Evolutionary conservation across 768 basidiomycete genomes (phyloP).

Genomic region (Crepidotus variabilis): DNA sequence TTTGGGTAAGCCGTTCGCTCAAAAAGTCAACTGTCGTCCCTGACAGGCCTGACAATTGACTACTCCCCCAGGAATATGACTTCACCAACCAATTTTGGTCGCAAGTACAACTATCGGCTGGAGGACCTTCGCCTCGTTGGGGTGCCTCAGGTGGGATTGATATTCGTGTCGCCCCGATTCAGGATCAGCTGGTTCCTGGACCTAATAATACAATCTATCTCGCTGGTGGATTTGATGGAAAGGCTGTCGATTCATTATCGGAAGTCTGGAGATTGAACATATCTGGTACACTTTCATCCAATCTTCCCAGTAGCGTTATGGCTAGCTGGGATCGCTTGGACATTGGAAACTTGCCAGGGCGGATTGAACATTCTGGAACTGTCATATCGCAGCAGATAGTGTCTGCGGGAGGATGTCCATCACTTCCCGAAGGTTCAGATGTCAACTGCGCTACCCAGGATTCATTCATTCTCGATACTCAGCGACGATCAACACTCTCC

Average conservation of each 20-base stretch:
- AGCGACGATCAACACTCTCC: constrained; percentile 27
- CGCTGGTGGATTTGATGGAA: constrained; percentile 63
- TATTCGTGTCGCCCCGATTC: constrained; percentile 36
- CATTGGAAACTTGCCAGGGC: constrained; percentile 34
- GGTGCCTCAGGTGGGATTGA: constrained; percentile 77
- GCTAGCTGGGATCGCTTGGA: constrained; percentile 60
- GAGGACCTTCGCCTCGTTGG: constrained; percentile 61
- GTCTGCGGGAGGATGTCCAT: constrained; percentile 59
- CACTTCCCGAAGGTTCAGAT: constrained; percentile 21
- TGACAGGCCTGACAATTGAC: neutral
- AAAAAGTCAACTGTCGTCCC: neutral
- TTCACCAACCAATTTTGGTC: constrained; percentile 78
- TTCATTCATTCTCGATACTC: constrained; percentile 54
- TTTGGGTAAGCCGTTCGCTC: constrained; percentile 55
- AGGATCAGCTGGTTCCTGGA: constrained; percentile 40
- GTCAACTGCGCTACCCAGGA: constrained; percentile 56
- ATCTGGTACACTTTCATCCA: constrained; percentile 69
- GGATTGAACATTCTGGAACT: constrained; percentile 52
- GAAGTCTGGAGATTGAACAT: constrained; percentile 71
- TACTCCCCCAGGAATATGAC: constrained; percentile 62
- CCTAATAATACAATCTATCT: constrained; percentile 75
- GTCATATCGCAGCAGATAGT: constrained; percentile 52
- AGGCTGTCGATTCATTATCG: constrained; percentile 42
- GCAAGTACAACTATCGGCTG: constrained; percentile 45
- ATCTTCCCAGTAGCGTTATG: constrained; percentile 43